Conservation (phyloP, 2,329 filamentous ascomycete species). For the Epichloe sibirici region DNA sequence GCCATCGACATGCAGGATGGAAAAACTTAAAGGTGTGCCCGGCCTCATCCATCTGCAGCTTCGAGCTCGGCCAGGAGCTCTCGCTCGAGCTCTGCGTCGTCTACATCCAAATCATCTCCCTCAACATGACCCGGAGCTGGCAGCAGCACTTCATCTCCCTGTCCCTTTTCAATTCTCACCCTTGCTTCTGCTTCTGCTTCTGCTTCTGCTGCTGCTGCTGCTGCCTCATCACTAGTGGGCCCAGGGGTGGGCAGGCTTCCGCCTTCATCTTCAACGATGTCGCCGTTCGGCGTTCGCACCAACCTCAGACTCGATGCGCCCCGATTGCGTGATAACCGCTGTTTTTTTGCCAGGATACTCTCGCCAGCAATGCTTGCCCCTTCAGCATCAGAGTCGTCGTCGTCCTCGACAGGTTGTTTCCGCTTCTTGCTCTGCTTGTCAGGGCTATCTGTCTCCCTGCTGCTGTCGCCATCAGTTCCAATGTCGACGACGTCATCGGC, state of each 20-base stretch:
- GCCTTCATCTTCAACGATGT: slow-evolving; percentile 20
- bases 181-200: slow-evolving; percentile 10
- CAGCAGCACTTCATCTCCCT: neutral
- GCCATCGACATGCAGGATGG: too few relatives aligned
- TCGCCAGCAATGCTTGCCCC: slow-evolving; percentile 19
- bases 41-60: slow-evolving; percentile 17
- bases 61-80: slow-evolving; percentile 51
- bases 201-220: slow-evolving; percentile 16
- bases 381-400: slow-evolving; percentile 22
- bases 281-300: slow-evolving; percentile 28
- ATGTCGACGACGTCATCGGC: slow-evolving; percentile 6
- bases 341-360: slow-evolving; percentile 37
- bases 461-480: slow-evolving; percentile 16
- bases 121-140: slow-evolving; percentile 11
- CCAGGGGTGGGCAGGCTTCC: slow-evolving; percentile 29
- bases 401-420: slow-evolving; percentile 18
- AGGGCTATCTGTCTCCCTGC: slow-evolving; percentile 15
- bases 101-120: slow-evolving; percentile 28
- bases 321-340: slow-evolving; percentile 32
- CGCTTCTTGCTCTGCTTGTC: slow-evolving; percentile 20
- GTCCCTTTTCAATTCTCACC: slow-evolving; percentile 7
- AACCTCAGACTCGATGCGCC: slow-evolving; percentile 35
- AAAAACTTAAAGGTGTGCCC: too few relatives aligned
- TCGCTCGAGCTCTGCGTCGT: slow-evolving; percentile 48
- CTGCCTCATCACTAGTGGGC: slow-evolving; percentile 22